Evolutionary conservation across 805 yeast species (phyloP).

Genomic region (Blastobotrys muscicola): DNA sequence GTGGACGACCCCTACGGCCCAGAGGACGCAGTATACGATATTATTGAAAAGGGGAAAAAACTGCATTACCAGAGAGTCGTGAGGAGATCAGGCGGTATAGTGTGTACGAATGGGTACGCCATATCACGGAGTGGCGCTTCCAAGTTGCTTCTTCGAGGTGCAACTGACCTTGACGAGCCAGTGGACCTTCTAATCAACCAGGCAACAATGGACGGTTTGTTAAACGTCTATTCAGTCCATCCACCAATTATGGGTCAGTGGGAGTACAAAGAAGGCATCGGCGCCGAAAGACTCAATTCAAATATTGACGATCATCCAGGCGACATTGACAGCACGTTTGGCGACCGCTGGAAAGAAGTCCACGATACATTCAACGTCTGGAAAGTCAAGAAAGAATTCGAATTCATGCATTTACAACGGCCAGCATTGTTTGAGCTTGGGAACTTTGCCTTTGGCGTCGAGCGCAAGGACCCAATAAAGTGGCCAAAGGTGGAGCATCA

Average conservation of each 20-base stretch:
- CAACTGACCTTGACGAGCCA: slow-evolving; percentile 7
- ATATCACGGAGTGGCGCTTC: slow-evolving; percentile 8
- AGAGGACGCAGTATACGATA: background rate
- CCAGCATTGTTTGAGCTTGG: no score
- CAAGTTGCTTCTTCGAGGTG: slow-evolving; percentile 6
- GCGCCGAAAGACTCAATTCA: slow-evolving; percentile 5
- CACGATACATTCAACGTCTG: slow-evolving; percentile 9
- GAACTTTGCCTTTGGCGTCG: no score
- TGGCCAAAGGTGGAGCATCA: no score
- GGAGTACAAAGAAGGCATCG: slow-evolving; percentile 9
- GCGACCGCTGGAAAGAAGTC: slow-evolving; percentile 6
- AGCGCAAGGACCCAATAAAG: no score
- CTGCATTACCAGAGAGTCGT: slow-evolving; percentile 7
- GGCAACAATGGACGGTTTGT: slow-evolving; percentile 2
- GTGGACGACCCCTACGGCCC: slow-evolving; percentile 10
- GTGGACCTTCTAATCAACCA: slow-evolving; percentile 8
- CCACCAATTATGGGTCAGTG: slow-evolving; percentile 10
- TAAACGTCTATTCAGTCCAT: slow-evolving; percentile 7
- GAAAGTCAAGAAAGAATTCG: background rate
- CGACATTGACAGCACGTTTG: background rate
- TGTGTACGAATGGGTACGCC: slow-evolving; percentile 12
- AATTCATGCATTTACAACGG: no score
- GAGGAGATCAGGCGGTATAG: slow-evolving; percentile 6
- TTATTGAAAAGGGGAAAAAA: background rate
- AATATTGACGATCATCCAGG: slow-evolving; percentile 3